Conservation (phyloP, 768 basidiomycete species). For the Lentinula detonsa region DNA sequence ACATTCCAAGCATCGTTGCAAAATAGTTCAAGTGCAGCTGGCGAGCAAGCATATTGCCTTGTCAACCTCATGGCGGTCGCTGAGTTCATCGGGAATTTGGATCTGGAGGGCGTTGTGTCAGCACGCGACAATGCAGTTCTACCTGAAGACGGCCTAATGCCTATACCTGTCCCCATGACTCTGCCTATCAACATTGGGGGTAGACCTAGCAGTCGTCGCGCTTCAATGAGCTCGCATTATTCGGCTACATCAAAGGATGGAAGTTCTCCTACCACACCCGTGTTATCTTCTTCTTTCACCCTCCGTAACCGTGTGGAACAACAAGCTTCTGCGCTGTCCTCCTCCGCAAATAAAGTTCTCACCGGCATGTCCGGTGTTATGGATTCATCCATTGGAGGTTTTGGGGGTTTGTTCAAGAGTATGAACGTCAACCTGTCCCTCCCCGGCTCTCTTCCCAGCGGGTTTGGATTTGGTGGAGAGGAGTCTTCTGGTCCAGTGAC, state of each 20-base stretch:
- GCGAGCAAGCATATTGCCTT: slow-evolving; percentile 89
- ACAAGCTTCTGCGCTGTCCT: slow-evolving; percentile 72
- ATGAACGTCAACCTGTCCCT: slow-evolving; percentile 47
- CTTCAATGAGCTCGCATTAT: not conserved
- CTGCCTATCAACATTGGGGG: slow-evolving; percentile 1
- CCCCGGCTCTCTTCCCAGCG: slow-evolving; percentile 32
- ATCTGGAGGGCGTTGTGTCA: slow-evolving; percentile 57
- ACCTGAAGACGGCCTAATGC: not conserved
- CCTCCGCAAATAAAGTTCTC: slow-evolving; percentile 74
- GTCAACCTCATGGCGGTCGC: slow-evolving; percentile 94
- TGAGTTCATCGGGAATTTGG: slow-evolving; percentile 94
- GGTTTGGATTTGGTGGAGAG: slow-evolving; percentile 12
- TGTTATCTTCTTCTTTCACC: slow-evolving; percentile 5
- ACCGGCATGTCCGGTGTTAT: slow-evolving; percentile 85
- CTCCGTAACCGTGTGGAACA: slow-evolving; percentile 67
- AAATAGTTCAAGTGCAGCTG: slow-evolving; percentile 52
- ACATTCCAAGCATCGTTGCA: not conserved
- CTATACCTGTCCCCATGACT: slow-evolving; percentile 1
- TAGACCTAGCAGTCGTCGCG: not conserved
- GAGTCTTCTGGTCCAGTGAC: slow-evolving; percentile 10
- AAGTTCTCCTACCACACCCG: not conserved
- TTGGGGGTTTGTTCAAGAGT: slow-evolving; percentile 50
- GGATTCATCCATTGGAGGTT: slow-evolving; percentile 73
- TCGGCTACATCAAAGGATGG: not conserved
- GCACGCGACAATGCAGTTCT: not conserved